Percentiles rank a stretch among this genome's conserved stretches.
phyloP scores from a whole-genome alignment of 495 filamentous ascomycete genomes.

The Podospora pseudocomata region DNA sequence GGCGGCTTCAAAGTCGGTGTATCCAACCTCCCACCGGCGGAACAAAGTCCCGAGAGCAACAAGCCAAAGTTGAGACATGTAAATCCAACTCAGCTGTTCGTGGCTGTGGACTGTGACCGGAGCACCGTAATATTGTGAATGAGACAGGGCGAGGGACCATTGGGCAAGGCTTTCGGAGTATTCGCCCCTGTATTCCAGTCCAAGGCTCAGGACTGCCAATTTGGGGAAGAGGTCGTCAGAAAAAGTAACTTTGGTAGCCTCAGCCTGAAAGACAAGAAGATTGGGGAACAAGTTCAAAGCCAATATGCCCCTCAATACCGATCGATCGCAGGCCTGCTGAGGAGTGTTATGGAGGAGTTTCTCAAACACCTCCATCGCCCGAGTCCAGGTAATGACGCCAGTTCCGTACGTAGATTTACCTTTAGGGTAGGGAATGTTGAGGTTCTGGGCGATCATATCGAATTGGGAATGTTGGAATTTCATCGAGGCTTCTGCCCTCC shows the following conservation, averaged over 20 bases:
- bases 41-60: not conserved
- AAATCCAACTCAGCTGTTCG: not conserved
- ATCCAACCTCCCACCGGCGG: not conserved
- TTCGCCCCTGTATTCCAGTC: not conserved
- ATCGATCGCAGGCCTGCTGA: not conserved
- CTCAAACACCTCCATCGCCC: not conserved
- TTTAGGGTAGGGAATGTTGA: not conserved
- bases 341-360: not conserved
- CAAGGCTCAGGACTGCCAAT: not conserved
- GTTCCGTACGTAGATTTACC: not conserved
- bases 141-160: slow-evolving; percentile 1
- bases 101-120: not conserved
- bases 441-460: not conserved
- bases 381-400: not conserved
- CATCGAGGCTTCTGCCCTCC: not conserved
- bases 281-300: not conserved
- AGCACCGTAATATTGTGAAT: not conserved
- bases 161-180: not conserved
- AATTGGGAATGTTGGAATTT: not conserved
- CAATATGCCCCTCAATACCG: not conserved
- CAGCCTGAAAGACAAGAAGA: not conserved
- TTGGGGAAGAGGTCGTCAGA: not conserved
- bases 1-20: not conserved
- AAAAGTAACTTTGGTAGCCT: not conserved
- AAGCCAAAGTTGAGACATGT: not conserved